These are phyloP conservation scores for Luzula sylvatica DNA, from an alignment of 176 grass and related monocot genomes.

Conservation along the genomic window DNA sequence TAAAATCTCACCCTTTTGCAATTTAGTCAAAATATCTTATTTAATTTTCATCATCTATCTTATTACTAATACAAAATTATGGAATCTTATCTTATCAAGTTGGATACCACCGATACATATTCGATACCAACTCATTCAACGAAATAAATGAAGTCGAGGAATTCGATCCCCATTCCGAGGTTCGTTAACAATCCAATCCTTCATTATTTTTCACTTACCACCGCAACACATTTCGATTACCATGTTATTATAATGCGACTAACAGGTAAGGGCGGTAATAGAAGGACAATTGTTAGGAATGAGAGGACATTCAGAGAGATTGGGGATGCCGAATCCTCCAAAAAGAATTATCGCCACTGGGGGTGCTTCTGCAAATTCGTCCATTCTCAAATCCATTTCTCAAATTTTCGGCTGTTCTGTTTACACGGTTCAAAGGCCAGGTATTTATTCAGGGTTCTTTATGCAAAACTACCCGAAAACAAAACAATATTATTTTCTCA, in stretches of 20 bases:
- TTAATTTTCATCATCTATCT: not conserved
- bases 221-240: not conserved
- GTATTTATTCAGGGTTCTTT: slow-evolving; percentile 24
- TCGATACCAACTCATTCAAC: slow-evolving; percentile 41
- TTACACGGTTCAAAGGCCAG: slow-evolving; percentile 74
- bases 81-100: slow-evolving; percentile 23
- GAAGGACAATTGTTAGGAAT: slow-evolving; percentile 91
- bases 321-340: slow-evolving; percentile 83
- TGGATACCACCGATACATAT: slow-evolving; percentile 56
- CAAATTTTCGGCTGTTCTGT: slow-evolving; percentile 79
- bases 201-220: too few species aligned
- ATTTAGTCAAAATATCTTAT: not conserved
- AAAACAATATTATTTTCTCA: not conserved
- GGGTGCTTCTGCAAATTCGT: slow-evolving; percentile 67
- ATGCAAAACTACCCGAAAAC: not conserved
- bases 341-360: slow-evolving; percentile 87
- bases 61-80: slow-evolving; percentile 10
- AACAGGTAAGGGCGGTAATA: slow-evolving; percentile 62
- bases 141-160: slow-evolving; percentile 46
- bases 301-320: slow-evolving; percentile 82
- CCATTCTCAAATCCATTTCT: slow-evolving; percentile 51
- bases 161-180: slow-evolving; percentile 80
- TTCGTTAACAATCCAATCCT: slow-evolving; percentile 3
- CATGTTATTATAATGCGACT: not conserved
- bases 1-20: slow-evolving; percentile 19